Percentiles rank a stretch among this genome's conserved stretches.
phyloP scores from a whole-genome alignment of 352 stramenopile species.

The Pythium monospermum region DNA sequence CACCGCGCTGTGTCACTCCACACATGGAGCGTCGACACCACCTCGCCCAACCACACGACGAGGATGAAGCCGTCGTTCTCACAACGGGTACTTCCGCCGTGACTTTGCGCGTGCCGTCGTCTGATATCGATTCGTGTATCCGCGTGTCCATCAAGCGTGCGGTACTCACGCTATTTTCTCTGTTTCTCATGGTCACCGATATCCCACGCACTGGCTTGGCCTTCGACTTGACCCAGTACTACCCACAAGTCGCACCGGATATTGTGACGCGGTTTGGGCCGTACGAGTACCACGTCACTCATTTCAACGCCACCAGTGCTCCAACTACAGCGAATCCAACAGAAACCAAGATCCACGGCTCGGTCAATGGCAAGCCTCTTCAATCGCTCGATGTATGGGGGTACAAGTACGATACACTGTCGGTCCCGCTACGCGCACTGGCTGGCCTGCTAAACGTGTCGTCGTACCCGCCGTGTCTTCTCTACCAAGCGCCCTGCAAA shows the following conservation, averaged over 20 bases:
- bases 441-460: slow-evolving; percentile 6
- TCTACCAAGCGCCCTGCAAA: slow-evolving; percentile 16
- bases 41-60: too few species aligned
- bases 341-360: not conserved
- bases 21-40: too few species aligned
- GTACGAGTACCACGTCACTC: slow-evolving; percentile 37
- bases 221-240: slow-evolving; percentile 25
- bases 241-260: slow-evolving; percentile 21
- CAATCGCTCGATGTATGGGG: slow-evolving; percentile 5
- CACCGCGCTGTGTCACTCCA: too few species aligned
- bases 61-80: too few species aligned
- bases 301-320: slow-evolving; percentile 20
- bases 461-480: slow-evolving; percentile 25
- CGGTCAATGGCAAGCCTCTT: not conserved
- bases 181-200: slow-evolving; percentile 40
- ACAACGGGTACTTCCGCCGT: too few species aligned
- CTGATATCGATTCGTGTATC: slow-evolving; percentile 26
- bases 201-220: slow-evolving; percentile 47
- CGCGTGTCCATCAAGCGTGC: slow-evolving; percentile 26
- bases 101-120: not conserved
- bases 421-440: slow-evolving; percentile 12
- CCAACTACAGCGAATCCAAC: not conserved
- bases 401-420: slow-evolving; percentile 22
- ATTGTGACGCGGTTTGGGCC: slow-evolving; percentile 35
- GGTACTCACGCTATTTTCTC: slow-evolving; percentile 29